Percentiles rank a stretch among this genome's conserved stretches.
Conservation (phyloP, 2,329 filamentous ascomycete genomes). For the Alternaria brassicicola region DNA sequence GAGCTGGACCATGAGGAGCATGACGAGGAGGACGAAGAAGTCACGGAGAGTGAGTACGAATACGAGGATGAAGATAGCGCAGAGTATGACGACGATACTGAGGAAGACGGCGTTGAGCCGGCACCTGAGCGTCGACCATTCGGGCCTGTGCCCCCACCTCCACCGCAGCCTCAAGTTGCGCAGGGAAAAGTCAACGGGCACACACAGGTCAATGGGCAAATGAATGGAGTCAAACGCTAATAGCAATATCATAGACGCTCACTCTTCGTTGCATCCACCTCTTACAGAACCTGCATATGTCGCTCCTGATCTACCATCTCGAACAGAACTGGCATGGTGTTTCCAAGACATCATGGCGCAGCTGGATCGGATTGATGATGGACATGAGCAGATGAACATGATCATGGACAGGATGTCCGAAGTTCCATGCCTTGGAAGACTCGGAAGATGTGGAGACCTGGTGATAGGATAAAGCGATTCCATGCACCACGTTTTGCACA, state of each 20-base stretch:
- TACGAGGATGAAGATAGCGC: slow-evolving; percentile 54
- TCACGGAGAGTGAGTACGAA: slow-evolving; percentile 52
- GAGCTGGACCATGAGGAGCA: slow-evolving; percentile 47
- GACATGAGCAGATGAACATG: not conserved
- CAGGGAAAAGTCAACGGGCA: slow-evolving; percentile 47
- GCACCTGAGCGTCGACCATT: slow-evolving; percentile 43
- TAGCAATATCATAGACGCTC: slow-evolving; percentile 22
- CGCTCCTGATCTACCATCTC: not conserved
- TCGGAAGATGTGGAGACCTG: not conserved
- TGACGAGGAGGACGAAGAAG: slow-evolving; percentile 61
- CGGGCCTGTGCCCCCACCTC: slow-evolving; percentile 47
- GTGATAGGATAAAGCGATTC: not conserved
- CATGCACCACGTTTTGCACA: not conserved
- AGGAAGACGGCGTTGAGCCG: slow-evolving; percentile 58
- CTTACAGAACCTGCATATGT: slow-evolving; percentile 3
- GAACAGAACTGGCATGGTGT: not conserved
- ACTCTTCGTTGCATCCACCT: not conserved
- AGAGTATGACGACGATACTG: slow-evolving; percentile 62
- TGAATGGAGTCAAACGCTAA: slow-evolving; percentile 49
- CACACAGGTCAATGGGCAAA: slow-evolving; percentile 47
- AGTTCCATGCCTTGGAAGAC: not conserved
- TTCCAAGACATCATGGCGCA: not conserved
- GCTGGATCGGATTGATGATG: not conserved
- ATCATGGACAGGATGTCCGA: not conserved
- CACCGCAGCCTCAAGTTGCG: slow-evolving; percentile 39